phyloP scores from a whole-genome alignment of 805 yeast species.

The Saccharomycopsis fermentans region DNA sequence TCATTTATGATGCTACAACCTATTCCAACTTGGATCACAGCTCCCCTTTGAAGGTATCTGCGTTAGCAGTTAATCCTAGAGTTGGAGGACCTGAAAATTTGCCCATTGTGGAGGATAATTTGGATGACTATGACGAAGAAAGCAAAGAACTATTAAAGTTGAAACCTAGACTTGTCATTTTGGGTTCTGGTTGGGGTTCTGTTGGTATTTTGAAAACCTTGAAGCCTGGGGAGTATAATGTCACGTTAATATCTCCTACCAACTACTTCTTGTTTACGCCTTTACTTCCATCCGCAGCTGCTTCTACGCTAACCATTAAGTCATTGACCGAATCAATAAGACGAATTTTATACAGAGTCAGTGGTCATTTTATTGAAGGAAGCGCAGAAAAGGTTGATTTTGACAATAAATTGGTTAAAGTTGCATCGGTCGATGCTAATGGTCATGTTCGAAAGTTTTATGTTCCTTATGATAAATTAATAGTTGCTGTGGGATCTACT shows the following conservation, averaged over 20 bases:
- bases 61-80: constrained; percentile 43
- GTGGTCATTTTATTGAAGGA: constrained; percentile 56
- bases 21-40: constrained; percentile 35
- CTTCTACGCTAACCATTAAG: constrained; percentile 58
- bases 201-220: constrained; percentile 46
- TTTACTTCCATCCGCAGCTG: constrained; percentile 58
- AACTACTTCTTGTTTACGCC: constrained; percentile 65
- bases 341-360: constrained; percentile 38
- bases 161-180: constrained; percentile 48
- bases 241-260: constrained; percentile 58
- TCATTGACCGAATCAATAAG: constrained; percentile 57
- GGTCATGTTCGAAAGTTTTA: constrained; percentile 38
- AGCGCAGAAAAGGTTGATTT: constrained; percentile 50
- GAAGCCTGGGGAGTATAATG: constrained; percentile 46
- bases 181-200: constrained; percentile 69
- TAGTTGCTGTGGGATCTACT: constrained; percentile 59
- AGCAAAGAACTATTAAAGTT: constrained; percentile 35
- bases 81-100: constrained; percentile 64
- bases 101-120: constrained; percentile 45
- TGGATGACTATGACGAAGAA: constrained; percentile 47
- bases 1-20: constrained; percentile 60
- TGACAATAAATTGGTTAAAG: constrained; percentile 47
- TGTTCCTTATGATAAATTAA: constrained; percentile 63
- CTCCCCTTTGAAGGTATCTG: constrained; percentile 36
- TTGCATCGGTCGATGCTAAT: constrained; percentile 33